Evolutionary conservation across 2,329 filamentous ascomycete genomes (phyloP), one percentile per base, ranked within the genome.

Genomic region (Penicillium hesseltinei): DNA sequence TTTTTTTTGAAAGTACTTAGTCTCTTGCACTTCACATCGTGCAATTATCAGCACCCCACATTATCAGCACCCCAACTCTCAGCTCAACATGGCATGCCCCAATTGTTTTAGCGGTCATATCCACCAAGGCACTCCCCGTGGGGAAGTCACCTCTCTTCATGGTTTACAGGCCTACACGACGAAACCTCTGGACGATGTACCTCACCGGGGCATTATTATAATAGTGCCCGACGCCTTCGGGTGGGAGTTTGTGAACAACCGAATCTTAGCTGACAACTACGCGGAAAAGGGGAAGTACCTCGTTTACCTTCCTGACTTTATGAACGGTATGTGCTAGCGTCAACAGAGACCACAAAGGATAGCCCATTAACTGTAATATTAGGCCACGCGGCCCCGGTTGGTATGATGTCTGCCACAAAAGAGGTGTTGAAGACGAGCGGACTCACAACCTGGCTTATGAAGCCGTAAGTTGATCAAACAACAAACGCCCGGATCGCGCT

Each of bases 261-360:
- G 80, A 38, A 68, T 84, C 6, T 68, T 85, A 35, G 82, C 81
- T 5, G 83, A 86, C 63, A 69, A 71, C 42, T 84, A 83, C 62
- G 82, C 82, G n/a, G 73, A 75, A 57, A 80, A 79, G 63, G 78
- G 78, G 5, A 71, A 73, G 15, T 84, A 78, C 64, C 72, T 70
- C 9, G 81, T 85, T 36, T 81, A 82, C 58, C 61, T 82, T n/a
- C 83, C 83, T 0, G 82, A 86, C 54, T 83, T 86, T 52, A 84
- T 85, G 77, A 71, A 76, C 58, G 80, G 79, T 77, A 60, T 31
- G 56, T 39, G 19, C 38, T 63, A 69, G 2, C 33, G 2, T 43
- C 19, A 4, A 31, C 10, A 5, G 5, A 19, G 9, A 38, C 9
- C 8, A 2, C 25, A 3, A 44, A 36, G n/a, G 1, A 33, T 17